Evolutionary conservation across 2,329 filamentous ascomycete species (phyloP).

Genomic region (Xylariaceae sp.): DNA sequence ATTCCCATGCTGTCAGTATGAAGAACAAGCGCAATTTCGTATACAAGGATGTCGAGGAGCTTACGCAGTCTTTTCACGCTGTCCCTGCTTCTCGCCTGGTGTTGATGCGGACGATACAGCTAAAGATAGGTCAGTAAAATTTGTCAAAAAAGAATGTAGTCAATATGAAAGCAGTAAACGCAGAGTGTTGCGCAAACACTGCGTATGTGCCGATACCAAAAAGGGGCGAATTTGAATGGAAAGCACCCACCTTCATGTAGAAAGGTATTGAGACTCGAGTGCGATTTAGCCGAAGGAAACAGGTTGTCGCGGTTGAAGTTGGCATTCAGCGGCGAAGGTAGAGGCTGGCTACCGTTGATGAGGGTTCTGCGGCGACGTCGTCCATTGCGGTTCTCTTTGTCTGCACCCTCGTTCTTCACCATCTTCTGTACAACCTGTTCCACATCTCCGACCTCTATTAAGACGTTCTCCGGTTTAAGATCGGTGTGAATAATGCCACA

Average conservation of each 20-base stretch:
- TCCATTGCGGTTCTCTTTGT: constrained; percentile 88
- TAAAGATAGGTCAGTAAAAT: constrained; percentile 25
- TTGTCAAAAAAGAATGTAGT: background rate
- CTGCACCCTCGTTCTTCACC: constrained; percentile 70
- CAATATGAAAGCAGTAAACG: background rate
- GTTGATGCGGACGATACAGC: constrained; percentile 44
- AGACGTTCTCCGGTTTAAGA: constrained; percentile 93
- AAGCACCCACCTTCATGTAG: constrained; percentile 63
- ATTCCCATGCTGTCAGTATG: constrained; percentile 8
- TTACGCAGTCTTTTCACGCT: constrained; percentile 91
- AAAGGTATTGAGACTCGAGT: constrained; percentile 77
- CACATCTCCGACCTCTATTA: constrained; percentile 98
- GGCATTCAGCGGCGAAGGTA: constrained; percentile 90
- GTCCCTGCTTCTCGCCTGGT: constrained; percentile 64
- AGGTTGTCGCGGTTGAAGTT: constrained; percentile 79
- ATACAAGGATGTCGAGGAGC: constrained; percentile 34
- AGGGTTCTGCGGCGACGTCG: constrained; percentile 83
- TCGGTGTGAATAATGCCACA: constrained; percentile 99
- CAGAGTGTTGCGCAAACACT: background rate
- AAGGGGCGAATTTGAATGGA: background rate
- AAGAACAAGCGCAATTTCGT: background rate
- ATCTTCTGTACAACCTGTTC: constrained; percentile 97
- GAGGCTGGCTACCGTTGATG: constrained; percentile 93
- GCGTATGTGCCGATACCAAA: background rate
- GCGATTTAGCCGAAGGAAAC: constrained; percentile 56